Percentiles rank a stretch among this genome's conserved stretches.
Evolutionary conservation across 2,329 filamentous ascomycete genomes (phyloP).

Genomic region (Aspergillus eucalypticola): DNA sequence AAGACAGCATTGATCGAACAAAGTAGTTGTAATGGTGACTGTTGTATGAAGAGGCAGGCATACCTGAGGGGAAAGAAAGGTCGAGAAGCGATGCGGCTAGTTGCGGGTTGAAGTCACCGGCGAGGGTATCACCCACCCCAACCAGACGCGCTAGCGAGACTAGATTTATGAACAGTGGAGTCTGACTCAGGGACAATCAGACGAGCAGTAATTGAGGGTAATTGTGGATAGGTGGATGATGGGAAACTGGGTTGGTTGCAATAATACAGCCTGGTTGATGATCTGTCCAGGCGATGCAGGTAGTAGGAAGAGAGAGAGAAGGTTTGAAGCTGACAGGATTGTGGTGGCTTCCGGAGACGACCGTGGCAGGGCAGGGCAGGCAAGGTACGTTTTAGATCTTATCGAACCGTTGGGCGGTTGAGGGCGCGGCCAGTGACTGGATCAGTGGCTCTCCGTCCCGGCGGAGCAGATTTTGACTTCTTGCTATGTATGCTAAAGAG

Average conservation of each 20-base stretch:
- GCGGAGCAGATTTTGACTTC: slow-evolving; percentile 9
- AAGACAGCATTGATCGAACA: not conserved
- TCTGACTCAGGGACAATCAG: not conserved
- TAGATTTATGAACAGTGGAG: slow-evolving; percentile 4
- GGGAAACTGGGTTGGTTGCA: not conserved
- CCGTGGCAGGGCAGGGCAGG: not conserved
- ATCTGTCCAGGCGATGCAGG: not conserved
- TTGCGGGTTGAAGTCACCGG: not conserved
- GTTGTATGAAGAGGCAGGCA: not conserved
- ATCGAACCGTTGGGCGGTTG: slow-evolving; percentile 20
- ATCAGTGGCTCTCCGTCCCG: slow-evolving; percentile 9
- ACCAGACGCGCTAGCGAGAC: not conserved
- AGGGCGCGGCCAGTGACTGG: slow-evolving; percentile 3
- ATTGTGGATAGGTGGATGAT: not conserved
- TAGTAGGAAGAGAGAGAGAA: not conserved
- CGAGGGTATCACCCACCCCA: not conserved
- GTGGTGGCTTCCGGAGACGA: not conserved
- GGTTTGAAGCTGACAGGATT: slow-evolving; percentile 1
- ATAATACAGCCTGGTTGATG: not conserved
- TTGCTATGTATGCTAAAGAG: not conserved
- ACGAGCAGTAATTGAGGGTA: not conserved
- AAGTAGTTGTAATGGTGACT: not conserved
- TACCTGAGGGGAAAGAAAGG: not conserved
- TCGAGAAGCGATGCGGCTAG: slow-evolving; percentile 2
- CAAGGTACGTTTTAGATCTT: slow-evolving; percentile 11